Base-by-base conservation (phyloP, 1,284 basidiomycete species). In the Trametes hirsuta region DNA sequence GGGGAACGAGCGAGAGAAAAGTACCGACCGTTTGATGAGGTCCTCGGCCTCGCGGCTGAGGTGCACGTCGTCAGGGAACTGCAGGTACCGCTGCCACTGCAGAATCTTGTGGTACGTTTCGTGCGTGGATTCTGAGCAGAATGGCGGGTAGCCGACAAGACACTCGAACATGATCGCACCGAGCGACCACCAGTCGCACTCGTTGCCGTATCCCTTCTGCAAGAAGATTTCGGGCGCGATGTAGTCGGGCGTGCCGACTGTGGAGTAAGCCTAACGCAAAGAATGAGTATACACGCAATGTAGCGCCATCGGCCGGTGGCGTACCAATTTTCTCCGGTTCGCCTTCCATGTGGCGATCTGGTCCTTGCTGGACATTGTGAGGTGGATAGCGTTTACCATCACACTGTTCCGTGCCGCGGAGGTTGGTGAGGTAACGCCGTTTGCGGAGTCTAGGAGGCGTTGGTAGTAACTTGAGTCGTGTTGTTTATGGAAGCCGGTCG, bases 151-250 rank as follows among this genome's bases (percentile, higher is more conserved):
- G 64, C 94, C 97, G 68, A 98, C 95, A 24, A 99, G 83, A 77
- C 97, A 98, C 76, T 99, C 97, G 72, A 97, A 99, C 90, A 97
- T 98, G 77, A 99, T 98, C 4, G 96, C 95, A 11, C 97, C 94
- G 49, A 96, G 78, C 40, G 93, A 95, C 95, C 95, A 98, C 95
- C 95, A 98, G 75, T 98, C 96, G 72, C 95, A 97, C 77, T 98
- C 97, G 75, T 98, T 96, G 53, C 95, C 95, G 69, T 99, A 99
- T 2, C 97, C 97, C 72, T 97, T 93, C 79, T 97, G 91, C 72
- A 97, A 78, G 83, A 99, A 99, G 72, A 99, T 97, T 72, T 99
- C 97, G 1, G 97, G 97, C 0, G 97, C 96, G 69, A 99, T 99
- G 82, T 99, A 99, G 76, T 99, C 97, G 0, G 97, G 97, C 22